Conservation (phyloP, 2,329 filamentous ascomycete species). For the Ceratocystis huliohia region DNA sequence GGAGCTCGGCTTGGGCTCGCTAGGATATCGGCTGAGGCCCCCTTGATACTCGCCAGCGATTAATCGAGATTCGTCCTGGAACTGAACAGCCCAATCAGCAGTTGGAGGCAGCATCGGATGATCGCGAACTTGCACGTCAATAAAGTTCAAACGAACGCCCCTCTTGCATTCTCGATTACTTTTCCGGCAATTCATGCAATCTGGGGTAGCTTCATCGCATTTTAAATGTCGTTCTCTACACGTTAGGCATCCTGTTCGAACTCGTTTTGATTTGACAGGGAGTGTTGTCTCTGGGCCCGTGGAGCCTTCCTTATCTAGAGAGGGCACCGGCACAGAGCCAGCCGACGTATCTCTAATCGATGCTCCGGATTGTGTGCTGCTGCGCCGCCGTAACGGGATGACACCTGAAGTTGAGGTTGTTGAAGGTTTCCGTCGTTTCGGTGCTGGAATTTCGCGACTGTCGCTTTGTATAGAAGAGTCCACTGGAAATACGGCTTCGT, state of each 20-base stretch:
- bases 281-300: constrained; percentile 8
- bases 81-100: constrained; percentile 59
- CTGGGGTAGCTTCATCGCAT: constrained; percentile 61
- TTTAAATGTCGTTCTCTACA: constrained; percentile 84
- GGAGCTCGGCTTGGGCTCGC: constrained; percentile 11
- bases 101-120: constrained; percentile 51
- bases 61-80: constrained; percentile 76
- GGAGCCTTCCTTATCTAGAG: constrained; percentile 10
- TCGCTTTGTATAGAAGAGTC: not conserved
- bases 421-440: constrained; percentile 19
- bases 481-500: not conserved
- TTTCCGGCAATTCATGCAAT: constrained; percentile 71
- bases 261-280: constrained; percentile 58
- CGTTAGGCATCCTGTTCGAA: constrained; percentile 80
- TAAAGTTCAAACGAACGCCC: constrained; percentile 80
- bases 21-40: constrained; percentile 60
- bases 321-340: not conserved
- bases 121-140: constrained; percentile 62
- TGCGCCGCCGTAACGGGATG: constrained; percentile 14
- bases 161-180: constrained; percentile 76
- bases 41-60: constrained; percentile 86
- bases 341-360: constrained; percentile 9
- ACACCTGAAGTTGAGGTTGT: not conserved
- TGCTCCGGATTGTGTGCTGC: constrained; percentile 17
- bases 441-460: constrained; percentile 10